phyloP scores from a whole-genome alignment of 2,329 filamentous ascomycete genomes.

The Helotiales sp. region DNA sequence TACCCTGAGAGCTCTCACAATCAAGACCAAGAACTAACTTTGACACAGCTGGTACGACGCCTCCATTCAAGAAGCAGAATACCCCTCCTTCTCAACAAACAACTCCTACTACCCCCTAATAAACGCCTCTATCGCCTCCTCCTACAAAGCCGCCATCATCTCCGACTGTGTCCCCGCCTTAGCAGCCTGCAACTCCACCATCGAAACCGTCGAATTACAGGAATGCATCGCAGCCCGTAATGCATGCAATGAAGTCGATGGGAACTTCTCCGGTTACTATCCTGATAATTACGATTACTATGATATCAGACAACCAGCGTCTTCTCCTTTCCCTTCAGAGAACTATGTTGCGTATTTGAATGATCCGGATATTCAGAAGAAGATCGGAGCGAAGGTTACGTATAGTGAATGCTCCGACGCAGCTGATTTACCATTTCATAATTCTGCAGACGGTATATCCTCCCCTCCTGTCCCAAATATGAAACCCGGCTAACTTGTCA shows the following conservation, averaged over 20 bases:
- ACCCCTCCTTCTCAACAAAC: not conserved
- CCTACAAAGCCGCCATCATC: not conserved
- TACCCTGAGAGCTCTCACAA: not conserved
- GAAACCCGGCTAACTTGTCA: too few relatives aligned
- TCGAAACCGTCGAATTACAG: not conserved
- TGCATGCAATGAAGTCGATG: not conserved
- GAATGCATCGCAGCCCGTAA: not conserved
- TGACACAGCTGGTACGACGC: not conserved
- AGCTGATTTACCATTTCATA: not conserved
- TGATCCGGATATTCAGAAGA: not conserved
- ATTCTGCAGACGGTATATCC: not conserved
- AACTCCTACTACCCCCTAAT: not conserved
- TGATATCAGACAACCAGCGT: not conserved
- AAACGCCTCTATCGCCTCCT: not conserved
- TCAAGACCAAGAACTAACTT: not conserved
- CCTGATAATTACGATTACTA: not conserved
- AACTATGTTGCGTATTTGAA: not conserved
- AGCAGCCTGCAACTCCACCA: not conserved
- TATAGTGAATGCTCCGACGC: not conserved
- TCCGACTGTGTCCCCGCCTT: not conserved
- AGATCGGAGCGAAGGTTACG: not conserved
- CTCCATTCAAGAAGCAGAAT: not conserved
- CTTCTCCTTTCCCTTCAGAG: not conserved
- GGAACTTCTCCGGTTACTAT: not conserved
- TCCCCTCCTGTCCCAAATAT: not conserved